Evolutionary conservation across 768 basidiomycete genomes (phyloP).

Genomic region (Mrakia blollopis): DNA sequence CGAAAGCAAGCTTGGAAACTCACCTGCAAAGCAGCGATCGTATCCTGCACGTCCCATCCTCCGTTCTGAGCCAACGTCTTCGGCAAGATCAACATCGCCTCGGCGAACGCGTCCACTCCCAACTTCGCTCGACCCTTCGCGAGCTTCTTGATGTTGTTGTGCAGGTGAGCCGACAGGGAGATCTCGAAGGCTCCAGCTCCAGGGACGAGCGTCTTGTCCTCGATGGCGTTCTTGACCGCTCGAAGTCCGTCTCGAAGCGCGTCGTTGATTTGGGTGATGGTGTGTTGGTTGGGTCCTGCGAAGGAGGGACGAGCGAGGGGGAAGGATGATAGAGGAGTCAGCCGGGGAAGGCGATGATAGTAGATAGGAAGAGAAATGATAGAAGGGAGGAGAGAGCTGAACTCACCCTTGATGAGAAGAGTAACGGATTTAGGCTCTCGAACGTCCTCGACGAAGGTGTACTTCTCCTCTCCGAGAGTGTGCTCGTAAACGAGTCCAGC

Average conservation of each 20-base stretch:
- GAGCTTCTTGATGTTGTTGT: slow-evolving; percentile 62
- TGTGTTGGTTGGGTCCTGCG: slow-evolving; percentile 85
- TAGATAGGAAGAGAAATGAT: not conserved
- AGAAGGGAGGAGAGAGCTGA: not conserved
- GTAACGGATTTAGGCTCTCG: slow-evolving; percentile 92
- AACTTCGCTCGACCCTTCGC: slow-evolving; percentile 95
- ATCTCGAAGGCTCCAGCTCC: slow-evolving; percentile 99
- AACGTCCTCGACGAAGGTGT: slow-evolving; percentile 94
- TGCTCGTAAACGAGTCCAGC: slow-evolving; percentile 98
- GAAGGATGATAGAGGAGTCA: not conserved
- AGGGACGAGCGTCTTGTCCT: slow-evolving; percentile 80
- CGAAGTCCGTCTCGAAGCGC: slow-evolving; percentile 95
- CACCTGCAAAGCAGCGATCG: slow-evolving; percentile 84
- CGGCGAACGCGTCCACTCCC: slow-evolving; percentile 95
- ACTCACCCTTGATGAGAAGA: slow-evolving; percentile 78
- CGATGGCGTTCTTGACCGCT: slow-evolving; percentile 92
- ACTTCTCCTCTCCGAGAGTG: slow-evolving; percentile 97
- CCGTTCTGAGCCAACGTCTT: slow-evolving; percentile 95
- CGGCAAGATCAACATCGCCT: slow-evolving; percentile 87
- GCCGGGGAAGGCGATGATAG: not conserved
- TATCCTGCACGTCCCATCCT: slow-evolving; percentile 94
- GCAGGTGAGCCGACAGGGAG: slow-evolving; percentile 78
- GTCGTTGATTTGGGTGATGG: slow-evolving; percentile 92
- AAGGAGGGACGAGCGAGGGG: too few species aligned
- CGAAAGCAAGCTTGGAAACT: not conserved